Conservation (phyloP, 163 green algal species). For the Chlorella variabilis region DNA sequence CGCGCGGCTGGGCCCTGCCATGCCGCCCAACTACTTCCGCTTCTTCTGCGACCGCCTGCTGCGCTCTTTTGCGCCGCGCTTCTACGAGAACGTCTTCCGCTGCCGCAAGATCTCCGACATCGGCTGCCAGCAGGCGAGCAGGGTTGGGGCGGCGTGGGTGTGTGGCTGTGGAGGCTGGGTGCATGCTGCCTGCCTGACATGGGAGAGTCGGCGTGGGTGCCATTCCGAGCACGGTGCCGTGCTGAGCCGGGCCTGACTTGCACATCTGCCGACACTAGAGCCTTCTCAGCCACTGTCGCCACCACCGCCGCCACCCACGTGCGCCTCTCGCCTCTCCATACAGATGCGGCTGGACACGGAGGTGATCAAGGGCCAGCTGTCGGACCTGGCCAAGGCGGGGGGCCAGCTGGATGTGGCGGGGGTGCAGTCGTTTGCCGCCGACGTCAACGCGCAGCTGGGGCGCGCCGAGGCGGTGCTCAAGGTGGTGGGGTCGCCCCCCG, state of each 20-base stretch:
- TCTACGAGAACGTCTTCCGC: slow-evolving; percentile 66
- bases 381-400: slow-evolving; percentile 64
- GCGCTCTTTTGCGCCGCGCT: slow-evolving; percentile 83
- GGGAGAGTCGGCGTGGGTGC: too few species aligned
- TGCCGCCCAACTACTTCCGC: slow-evolving; percentile 70
- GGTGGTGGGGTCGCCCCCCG: slow-evolving; percentile 63
- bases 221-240: too few species aligned
- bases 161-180: too few species aligned
- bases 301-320: too few species aligned
- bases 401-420: slow-evolving; percentile 31
- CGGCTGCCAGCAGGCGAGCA: slow-evolving; percentile 74
- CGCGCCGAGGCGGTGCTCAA: slow-evolving; percentile 72
- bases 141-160: too few species aligned
- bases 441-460: slow-evolving; percentile 81
- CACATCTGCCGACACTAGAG: too few species aligned
- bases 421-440: slow-evolving; percentile 59
- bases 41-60: slow-evolving; percentile 93
- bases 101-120: slow-evolving; percentile 84
- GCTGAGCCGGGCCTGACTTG: too few species aligned
- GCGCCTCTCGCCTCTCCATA: too few species aligned
- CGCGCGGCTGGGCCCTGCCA: slow-evolving; percentile 63
- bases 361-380: slow-evolving; percentile 71
- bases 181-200: too few species aligned
- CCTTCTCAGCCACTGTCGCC: too few species aligned
- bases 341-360: slow-evolving; percentile 93